Percentiles rank a stretch among this genome's conserved stretches.
These are phyloP conservation scores for Rhynchosporium agropyri DNA, from an alignment of 2,329 filamentous ascomycete species.

Conservation along the genomic window DNA sequence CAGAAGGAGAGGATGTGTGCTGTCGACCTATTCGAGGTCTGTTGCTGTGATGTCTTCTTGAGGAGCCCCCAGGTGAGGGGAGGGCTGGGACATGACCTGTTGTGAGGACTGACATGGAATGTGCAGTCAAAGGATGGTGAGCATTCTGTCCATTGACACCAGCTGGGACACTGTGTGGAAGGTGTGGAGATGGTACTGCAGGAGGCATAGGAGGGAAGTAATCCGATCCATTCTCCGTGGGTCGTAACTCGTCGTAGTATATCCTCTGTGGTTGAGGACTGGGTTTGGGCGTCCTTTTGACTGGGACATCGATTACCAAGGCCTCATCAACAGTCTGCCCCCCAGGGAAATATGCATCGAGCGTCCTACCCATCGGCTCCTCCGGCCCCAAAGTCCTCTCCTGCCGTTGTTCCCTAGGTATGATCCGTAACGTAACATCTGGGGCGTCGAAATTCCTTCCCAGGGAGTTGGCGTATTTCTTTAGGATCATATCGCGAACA, in stretches of 20 bases:
- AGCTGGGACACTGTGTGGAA: conserved; percentile 37
- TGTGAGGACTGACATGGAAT: conserved; percentile 78
- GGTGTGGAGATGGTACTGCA: conserved; percentile 39
- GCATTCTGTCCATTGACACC: conserved; percentile 34
- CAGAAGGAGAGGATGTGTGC: conserved; percentile 80
- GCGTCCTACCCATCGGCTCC: conserved; percentile 74
- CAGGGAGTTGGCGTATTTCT: conserved; percentile 92
- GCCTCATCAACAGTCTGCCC: conserved; percentile 90
- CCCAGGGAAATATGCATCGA: conserved; percentile 83
- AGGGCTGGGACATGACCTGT: conserved; percentile 80
- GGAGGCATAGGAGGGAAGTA: conserved; percentile 77
- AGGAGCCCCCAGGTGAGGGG: conserved; percentile 76
- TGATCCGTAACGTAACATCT: conserved; percentile 79
- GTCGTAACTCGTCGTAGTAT: conserved; percentile 62
- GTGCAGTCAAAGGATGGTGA: conserved; percentile 45
- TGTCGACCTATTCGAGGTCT: conserved; percentile 67
- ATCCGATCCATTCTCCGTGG: conserved; percentile 71
- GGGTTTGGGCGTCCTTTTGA: conserved; percentile 74
- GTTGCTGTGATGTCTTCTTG: conserved; percentile 58
- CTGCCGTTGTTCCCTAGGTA: conserved; percentile 65
- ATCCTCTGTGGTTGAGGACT: conserved; percentile 65
- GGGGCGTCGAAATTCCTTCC: conserved; percentile 88
- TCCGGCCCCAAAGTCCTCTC: conserved; percentile 82
- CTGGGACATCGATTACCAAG: conserved; percentile 83
- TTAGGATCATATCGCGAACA: conserved; percentile 86